A percentile compares a stretch with the other conserved stretches of the same genome.
These are phyloP conservation scores for Solanum corneliomulleri DNA, from an alignment of 257 asterid genomes.

Conservation along the genomic window DNA sequence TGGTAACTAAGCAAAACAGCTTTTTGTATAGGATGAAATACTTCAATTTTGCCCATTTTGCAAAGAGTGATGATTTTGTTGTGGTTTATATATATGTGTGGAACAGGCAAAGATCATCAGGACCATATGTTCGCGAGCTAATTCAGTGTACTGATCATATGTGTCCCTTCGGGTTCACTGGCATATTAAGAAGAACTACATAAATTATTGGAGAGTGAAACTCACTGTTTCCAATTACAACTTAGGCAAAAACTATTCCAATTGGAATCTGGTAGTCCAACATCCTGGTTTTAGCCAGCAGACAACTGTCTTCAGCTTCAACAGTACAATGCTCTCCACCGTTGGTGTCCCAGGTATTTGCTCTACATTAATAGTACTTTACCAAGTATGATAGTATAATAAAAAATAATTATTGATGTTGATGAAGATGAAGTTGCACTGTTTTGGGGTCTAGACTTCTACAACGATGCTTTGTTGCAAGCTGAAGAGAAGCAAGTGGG, in stretches of 20 bases:
- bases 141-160: conserved; percentile 63
- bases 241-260: conserved; percentile 39
- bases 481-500: conserved; percentile 28
- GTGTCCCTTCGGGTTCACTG: conserved; percentile 66
- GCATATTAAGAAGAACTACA: conserved; percentile 49
- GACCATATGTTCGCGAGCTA: conserved; percentile 25
- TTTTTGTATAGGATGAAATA: background rate
- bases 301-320: conserved; percentile 32
- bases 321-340: conserved; percentile 34
- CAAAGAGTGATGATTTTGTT: background rate
- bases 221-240: conserved; percentile 52
- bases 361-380: background rate
- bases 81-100: background rate
- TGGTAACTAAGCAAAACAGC: background rate
- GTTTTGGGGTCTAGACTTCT: conserved; percentile 49
- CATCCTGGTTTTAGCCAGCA: conserved; percentile 52
- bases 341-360: conserved; percentile 31
- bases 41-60: background rate
- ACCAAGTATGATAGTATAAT: background rate
- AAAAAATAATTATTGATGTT: background rate
- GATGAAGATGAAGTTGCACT: conserved; percentile 58
- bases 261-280: conserved; percentile 59
- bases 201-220: conserved; percentile 54
- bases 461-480: conserved; percentile 31
- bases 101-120: conserved; percentile 30